Conservation (phyloP, 805 yeast species). For the Pichia eremophila region DNA sequence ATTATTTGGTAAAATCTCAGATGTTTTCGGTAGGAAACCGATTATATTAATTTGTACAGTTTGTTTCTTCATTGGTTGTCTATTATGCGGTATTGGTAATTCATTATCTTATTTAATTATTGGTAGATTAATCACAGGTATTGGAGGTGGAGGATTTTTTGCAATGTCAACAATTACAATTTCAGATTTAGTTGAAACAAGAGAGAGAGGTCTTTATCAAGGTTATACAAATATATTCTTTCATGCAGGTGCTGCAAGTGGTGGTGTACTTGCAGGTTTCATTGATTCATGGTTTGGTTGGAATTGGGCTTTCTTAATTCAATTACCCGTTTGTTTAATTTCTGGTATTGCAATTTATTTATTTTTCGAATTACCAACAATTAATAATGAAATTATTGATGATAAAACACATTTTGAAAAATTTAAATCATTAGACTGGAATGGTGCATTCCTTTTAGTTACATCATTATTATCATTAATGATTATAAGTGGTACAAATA, state of each 20-base stretch:
- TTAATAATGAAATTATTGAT: conserved; percentile 6
- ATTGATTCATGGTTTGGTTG: conserved; percentile 49
- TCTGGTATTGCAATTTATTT: conserved; percentile 32
- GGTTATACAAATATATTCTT: conserved; percentile 72
- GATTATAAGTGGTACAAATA: conserved; percentile 59
- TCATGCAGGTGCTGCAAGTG: conserved; percentile 68
- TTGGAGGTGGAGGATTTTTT: conserved; percentile 84
- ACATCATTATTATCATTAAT: conserved; percentile 46
- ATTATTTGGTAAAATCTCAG: conserved; percentile 44
- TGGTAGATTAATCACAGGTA: conserved; percentile 69
- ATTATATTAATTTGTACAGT: conserved; percentile 26
- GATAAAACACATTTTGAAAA: conserved; percentile 26
- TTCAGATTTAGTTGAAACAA: conserved; percentile 66
- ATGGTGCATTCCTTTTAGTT: conserved; percentile 54
- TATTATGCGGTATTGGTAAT: conserved; percentile 33
- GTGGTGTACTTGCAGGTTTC: conserved; percentile 57
- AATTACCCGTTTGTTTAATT: conserved; percentile 40
- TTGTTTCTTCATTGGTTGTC: conserved; percentile 31
- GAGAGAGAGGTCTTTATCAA: conserved; percentile 74
- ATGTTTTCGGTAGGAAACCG: conserved; percentile 42
- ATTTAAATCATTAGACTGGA: conserved; percentile 33
- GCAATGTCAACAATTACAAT: conserved; percentile 66
- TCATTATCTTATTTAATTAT: conserved; percentile 36
- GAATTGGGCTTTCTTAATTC: conserved; percentile 51
- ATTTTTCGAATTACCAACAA: conserved; percentile 31